Percentiles rank a stretch among this genome's conserved stretches.
These are phyloP conservation scores for Eutypa lata DNA, from an alignment of 2,329 filamentous ascomycete genomes.

Conservation along the genomic window DNA sequence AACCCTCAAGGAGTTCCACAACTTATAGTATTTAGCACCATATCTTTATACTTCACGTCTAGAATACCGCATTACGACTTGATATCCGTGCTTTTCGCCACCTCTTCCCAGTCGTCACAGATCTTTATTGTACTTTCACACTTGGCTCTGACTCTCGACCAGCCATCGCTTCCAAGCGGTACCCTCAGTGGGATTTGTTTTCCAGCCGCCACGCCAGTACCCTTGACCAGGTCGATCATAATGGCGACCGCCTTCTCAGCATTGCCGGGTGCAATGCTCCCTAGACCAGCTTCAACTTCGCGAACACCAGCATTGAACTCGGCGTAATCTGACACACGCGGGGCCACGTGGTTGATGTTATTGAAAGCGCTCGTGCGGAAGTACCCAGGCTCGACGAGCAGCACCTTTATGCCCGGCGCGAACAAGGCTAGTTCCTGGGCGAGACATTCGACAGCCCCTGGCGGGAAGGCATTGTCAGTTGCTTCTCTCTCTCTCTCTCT, in stretches of 20 bases:
- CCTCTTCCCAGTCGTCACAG: slow-evolving; percentile 46
- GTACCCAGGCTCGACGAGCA: slow-evolving; percentile 35
- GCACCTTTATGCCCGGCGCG: slow-evolving; percentile 25
- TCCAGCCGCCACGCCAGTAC: slow-evolving; percentile 35
- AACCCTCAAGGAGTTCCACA: too few relatives aligned
- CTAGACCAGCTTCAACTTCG: slow-evolving; percentile 23
- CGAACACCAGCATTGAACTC: slow-evolving; percentile 29
- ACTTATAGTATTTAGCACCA: too few relatives aligned
- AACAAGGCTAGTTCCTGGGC: slow-evolving; percentile 14
- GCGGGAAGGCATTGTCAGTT: neutral
- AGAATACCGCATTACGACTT: neutral
- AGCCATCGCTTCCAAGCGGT: slow-evolving; percentile 52
- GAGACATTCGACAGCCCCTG: slow-evolving; percentile 6
- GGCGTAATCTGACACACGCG: slow-evolving; percentile 23
- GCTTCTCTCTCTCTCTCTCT: neutral
- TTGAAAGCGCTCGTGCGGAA: slow-evolving; percentile 38
- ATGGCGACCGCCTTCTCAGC: slow-evolving; percentile 36
- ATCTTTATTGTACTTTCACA: slow-evolving; percentile 46
- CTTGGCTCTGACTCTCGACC: slow-evolving; percentile 44
- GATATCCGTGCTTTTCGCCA: slow-evolving; percentile 45
- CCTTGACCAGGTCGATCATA: slow-evolving; percentile 53
- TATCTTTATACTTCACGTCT: too few relatives aligned
- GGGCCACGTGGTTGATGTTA: slow-evolving; percentile 27
- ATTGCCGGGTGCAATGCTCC: slow-evolving; percentile 23
- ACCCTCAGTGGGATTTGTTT: slow-evolving; percentile 42